Evolutionary conservation across 148 eudicot species (phyloP).

Genomic region (Cornus kousa): DNA sequence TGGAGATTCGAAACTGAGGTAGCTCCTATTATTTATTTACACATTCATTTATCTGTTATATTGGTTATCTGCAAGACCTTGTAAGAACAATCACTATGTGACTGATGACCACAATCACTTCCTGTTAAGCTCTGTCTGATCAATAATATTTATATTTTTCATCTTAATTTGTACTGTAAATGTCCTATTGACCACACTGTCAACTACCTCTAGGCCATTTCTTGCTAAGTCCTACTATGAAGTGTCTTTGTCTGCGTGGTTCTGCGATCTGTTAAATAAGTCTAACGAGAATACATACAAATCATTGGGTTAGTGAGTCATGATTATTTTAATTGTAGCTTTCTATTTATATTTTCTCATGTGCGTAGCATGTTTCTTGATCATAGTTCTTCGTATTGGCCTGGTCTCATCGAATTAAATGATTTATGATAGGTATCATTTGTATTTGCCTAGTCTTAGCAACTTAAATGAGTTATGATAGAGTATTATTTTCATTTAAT

Average conservation of each 20-base stretch:
- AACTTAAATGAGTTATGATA: neutral
- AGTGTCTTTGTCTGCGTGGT: neutral
- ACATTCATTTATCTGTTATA: neutral
- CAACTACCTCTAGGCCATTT: neutral
- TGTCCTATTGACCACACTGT: neutral
- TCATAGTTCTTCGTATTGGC: neutral
- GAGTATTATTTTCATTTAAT: neutral
- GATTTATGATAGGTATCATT: neutral
- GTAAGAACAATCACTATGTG: neutral
- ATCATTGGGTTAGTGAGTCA: neutral
- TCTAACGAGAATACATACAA: neutral
- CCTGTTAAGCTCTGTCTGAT: neutral
- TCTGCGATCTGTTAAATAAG: neutral
- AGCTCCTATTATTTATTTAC: constrained; percentile 5
- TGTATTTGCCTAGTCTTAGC: neutral
- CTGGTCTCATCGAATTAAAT: neutral
- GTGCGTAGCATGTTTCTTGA: neutral
- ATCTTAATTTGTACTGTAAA: neutral
- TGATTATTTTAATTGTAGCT: neutral
- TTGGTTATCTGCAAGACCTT: neutral
- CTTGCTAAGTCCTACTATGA: neutral
- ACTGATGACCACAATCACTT: neutral
- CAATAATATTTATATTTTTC: neutral
- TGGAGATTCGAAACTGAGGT: constrained; percentile 94
- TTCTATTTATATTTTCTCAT: constrained; percentile 1